A percentile compares a stretch with the other conserved stretches of the same genome.
These are phyloP conservation scores for Ensete glaucum DNA, from an alignment of 176 grass and related monocot genomes.

Conservation along the genomic window DNA sequence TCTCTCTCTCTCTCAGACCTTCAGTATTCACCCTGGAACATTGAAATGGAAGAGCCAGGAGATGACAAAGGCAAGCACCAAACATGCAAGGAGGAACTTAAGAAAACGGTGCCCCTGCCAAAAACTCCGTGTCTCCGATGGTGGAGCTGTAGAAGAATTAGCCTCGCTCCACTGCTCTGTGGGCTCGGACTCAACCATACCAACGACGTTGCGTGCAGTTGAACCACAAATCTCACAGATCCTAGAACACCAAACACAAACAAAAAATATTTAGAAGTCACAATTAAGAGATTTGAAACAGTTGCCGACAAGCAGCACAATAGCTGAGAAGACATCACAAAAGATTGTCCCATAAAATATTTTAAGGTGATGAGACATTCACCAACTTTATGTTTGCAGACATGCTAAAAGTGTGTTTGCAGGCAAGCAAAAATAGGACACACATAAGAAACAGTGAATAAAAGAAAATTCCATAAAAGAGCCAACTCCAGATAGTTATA, in stretches of 20 bases:
- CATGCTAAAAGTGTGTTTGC: too few relatives aligned
- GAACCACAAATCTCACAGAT: constrained; percentile 19
- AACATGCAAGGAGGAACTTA: constrained; percentile 90
- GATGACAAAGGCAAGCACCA: constrained; percentile 93
- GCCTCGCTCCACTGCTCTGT: constrained; percentile 3
- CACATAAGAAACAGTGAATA: too few relatives aligned
- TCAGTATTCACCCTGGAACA: constrained; percentile 45
- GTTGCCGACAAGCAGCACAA: background rate
- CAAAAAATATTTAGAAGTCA: background rate
- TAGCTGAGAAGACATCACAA: background rate
- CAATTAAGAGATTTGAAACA: background rate
- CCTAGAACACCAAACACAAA: background rate
- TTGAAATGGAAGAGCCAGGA: constrained; percentile 99
- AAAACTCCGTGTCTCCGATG: constrained; percentile 40
- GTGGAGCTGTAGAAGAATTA: constrained; percentile 3
- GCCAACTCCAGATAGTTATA: too few relatives aligned
- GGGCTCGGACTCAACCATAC: background rate
- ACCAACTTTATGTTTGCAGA: too few relatives aligned
- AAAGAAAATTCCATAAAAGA: too few relatives aligned
- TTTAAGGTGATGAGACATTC: too few relatives aligned
- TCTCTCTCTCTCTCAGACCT: too few relatives aligned
- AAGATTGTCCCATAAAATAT: too few relatives aligned
- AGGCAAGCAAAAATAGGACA: too few relatives aligned
- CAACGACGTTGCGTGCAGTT: background rate
- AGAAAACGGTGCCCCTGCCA: constrained; percentile 95